These are phyloP conservation scores for Reticulascus tulasneorum DNA, from an alignment of 2,329 filamentous ascomycete species.

Conservation along the genomic window DNA sequence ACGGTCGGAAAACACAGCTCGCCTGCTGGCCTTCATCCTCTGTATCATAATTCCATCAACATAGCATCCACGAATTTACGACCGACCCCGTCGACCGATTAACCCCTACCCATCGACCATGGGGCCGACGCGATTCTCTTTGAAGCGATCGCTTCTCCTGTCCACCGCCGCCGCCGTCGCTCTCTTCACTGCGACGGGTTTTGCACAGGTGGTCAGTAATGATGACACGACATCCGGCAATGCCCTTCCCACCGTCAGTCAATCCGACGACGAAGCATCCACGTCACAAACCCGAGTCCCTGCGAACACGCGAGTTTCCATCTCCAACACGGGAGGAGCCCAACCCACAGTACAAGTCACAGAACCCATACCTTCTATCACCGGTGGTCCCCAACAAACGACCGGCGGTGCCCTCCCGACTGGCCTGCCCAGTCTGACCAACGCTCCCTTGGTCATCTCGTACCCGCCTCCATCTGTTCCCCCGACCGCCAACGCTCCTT, in stretches of 20 bases:
- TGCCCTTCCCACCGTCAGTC: slow-evolving; percentile 10
- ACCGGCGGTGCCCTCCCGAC: slow-evolving; percentile 21
- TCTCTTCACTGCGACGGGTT: slow-evolving; percentile 24
- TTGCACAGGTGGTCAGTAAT: slow-evolving; percentile 24
- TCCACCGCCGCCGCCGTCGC: slow-evolving; percentile 65
- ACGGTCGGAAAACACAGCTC: too few relatives aligned
- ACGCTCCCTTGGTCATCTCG: slow-evolving; percentile 38
- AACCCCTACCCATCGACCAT: slow-evolving; percentile 5
- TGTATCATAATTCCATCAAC: too few relatives aligned
- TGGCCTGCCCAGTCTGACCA: slow-evolving; percentile 39
- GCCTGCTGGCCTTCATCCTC: too few relatives aligned
- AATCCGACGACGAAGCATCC: slow-evolving; percentile 3
- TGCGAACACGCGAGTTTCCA: slow-evolving; percentile 13
- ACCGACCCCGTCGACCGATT: too few relatives aligned
- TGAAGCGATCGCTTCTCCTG: slow-evolving; percentile 57
- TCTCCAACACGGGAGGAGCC: slow-evolving; percentile 17
- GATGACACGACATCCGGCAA: too few relatives aligned
- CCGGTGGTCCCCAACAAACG: slow-evolving; percentile 13
- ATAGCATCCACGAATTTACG: too few relatives aligned
- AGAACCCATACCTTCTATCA: slow-evolving; percentile 16
- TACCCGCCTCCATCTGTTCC: slow-evolving; percentile 75
- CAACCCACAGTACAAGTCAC: slow-evolving; percentile 12
- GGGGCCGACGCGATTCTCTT: slow-evolving; percentile 7
- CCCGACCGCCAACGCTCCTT: slow-evolving; percentile 79
- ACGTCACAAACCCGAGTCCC: slow-evolving; percentile 13